phyloP scores from a whole-genome alignment of 202 grass and related monocot genomes.

The Zizania palustris region DNA sequence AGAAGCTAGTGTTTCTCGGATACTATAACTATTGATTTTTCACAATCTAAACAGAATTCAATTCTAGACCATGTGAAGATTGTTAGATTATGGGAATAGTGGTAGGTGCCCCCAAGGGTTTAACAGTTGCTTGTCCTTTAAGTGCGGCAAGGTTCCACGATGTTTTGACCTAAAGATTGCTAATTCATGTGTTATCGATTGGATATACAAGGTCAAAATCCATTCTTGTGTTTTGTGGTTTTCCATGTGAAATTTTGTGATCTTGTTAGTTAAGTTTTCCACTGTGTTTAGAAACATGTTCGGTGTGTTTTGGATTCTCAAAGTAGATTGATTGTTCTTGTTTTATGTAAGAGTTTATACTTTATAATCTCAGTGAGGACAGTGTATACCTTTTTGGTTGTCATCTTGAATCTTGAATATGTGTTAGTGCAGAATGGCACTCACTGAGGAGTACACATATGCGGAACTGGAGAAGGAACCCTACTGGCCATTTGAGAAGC shows the following conservation, averaged over 20 bases:
- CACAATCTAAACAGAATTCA: too few species aligned
- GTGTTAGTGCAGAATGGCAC: constrained; percentile 44
- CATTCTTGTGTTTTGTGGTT: constrained; percentile 5
- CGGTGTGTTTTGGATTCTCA: background rate
- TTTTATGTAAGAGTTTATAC: background rate
- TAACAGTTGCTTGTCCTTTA: background rate
- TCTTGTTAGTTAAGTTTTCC: background rate
- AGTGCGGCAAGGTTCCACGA: background rate
- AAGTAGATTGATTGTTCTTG: background rate
- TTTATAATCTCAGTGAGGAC: background rate
- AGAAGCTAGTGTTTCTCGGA: too few species aligned
- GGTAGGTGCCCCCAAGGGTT: too few species aligned
- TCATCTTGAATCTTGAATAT: background rate
- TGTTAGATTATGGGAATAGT: too few species aligned
- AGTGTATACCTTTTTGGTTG: too few species aligned
- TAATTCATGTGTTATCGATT: background rate
- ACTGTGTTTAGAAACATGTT: background rate
- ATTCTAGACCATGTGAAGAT: too few species aligned
- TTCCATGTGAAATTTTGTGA: background rate
- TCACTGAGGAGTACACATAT: constrained; percentile 75
- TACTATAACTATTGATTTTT: too few species aligned
- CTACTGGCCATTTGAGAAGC: constrained; percentile 73
- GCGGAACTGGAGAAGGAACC: constrained; percentile 61
- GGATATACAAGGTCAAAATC: background rate
- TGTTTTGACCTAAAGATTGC: background rate